phyloP scores from a whole-genome alignment of 371 early-diverging fungal genomes.

The Synchytrium microbalum region DNA sequence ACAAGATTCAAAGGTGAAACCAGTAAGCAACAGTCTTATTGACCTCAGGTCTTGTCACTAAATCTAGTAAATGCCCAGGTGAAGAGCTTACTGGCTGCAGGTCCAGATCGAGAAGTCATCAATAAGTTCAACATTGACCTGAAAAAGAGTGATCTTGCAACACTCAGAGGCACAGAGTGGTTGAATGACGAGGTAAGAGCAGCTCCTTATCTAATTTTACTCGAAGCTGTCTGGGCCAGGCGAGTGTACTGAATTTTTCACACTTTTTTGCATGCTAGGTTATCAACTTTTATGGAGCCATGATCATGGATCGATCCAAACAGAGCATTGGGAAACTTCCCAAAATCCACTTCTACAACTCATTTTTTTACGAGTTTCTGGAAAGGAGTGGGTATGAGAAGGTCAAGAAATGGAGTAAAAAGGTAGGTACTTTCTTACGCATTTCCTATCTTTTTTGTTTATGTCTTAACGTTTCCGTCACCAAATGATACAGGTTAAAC shows the following conservation, averaged over 20 bases:
- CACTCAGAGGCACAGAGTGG: conserved; percentile 72
- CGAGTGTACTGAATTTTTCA: not conserved
- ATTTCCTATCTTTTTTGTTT: not conserved
- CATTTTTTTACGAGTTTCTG: conserved; percentile 75
- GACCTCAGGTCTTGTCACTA: no score
- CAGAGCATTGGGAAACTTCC: conserved; percentile 29
- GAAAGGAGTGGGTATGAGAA: conserved; percentile 58
- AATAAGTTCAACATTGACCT: conserved; percentile 57
- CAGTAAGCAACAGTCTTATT: no score
- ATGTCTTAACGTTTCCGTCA: no score
- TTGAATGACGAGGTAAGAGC: conserved; percentile 72
- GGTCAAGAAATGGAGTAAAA: conserved; percentile 78
- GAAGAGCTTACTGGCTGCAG: not conserved
- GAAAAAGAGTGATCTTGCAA: conserved; percentile 54
- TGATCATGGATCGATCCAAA: conserved; percentile 60
- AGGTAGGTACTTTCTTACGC: conserved; percentile 28
- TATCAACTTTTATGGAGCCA: conserved; percentile 81
- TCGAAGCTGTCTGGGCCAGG: not conserved
- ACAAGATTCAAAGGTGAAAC: not conserved
- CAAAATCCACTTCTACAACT: conserved; percentile 72
- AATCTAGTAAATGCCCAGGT: no score
- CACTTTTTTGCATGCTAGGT: conserved; percentile 30
- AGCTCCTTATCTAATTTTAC: not conserved
- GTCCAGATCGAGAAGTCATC: conserved; percentile 11
- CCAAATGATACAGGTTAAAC: conserved; percentile 24